Evolutionary conservation across 1,284 basidiomycete genomes (phyloP), one percentile per base, ranked within the genome.

Genomic region (Moesziomyces aphidis): DNA sequence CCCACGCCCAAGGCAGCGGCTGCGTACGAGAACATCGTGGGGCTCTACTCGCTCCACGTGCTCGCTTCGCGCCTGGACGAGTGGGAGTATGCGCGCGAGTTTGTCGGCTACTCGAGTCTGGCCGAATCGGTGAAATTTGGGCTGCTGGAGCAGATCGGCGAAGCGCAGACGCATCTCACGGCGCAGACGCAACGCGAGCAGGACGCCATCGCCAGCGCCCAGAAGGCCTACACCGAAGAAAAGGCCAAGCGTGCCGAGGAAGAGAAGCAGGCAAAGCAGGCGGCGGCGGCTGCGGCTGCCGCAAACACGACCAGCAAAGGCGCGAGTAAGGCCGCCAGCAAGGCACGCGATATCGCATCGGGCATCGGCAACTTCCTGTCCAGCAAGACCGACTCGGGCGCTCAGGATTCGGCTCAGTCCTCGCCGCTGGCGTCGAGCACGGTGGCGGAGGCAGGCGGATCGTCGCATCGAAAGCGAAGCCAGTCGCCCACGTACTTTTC

Each of bases 71-170:
- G 73, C 9, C 49, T 68, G 8, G 70, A 57, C 49, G 77, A 81
- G n/a, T 81, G 79, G 79, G 73, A 79, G 36, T 78, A 79, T 28
- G 79, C 79, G 3, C 62, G 65, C 5, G 71, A 77, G 22, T 74
- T 79, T 44, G 70, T 79, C 4, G 76, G 72, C 24, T 78, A 81
- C 54, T 71, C 69, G 46, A 65, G 65, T 43, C 53, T 81, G 53
- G 52, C 70, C 11, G 73, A 77, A n/a, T 55, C 55, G 46, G 48
- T 57, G 49, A 61, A 67, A 49, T 73, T 75, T 26, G 61, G 50
- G 2, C 45, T 78, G 31, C 58, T 77, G 36, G 66, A 58, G 24
- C 73, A 77, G 54, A 67, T 80, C 58, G 67, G 67, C 26, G 62
- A 63, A 13, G 57, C 69, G 9, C 67, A 74, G 34, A 34, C 47